These are phyloP conservation scores for Kernera saxatilis DNA, from an alignment of 345 rosid species.

Conservation along the genomic window DNA sequence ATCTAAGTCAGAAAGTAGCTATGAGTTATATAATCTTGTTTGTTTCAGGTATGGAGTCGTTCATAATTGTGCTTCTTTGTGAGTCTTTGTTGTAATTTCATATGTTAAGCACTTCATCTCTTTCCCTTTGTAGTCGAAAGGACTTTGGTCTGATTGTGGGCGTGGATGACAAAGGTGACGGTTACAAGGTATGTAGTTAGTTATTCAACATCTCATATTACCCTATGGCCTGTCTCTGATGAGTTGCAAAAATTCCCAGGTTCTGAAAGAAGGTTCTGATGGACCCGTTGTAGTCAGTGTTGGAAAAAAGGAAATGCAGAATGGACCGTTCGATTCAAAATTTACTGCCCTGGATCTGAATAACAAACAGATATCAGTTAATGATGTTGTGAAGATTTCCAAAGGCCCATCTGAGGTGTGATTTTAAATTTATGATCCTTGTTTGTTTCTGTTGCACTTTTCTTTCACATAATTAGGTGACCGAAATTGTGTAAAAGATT, in stretches of 20 bases:
- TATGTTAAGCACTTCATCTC: constrained; percentile 17
- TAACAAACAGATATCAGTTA: constrained; percentile 52
- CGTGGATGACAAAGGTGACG: constrained; percentile 72
- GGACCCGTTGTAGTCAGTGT: constrained; percentile 54
- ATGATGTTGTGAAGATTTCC: constrained; percentile 67
- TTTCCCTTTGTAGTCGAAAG: constrained; percentile 59
- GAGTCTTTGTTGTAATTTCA: constrained; percentile 4
- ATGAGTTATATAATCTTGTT: constrained; percentile 61
- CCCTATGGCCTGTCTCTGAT: constrained; percentile 12
- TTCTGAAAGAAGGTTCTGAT: constrained; percentile 71
- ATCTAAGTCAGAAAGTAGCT: constrained; percentile 37
- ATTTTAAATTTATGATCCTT: not conserved
- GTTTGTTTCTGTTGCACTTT: constrained; percentile 1
- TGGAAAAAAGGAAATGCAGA: constrained; percentile 47
- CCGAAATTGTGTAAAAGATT: not conserved
- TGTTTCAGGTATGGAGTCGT: constrained; percentile 61
- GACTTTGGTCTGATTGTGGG: constrained; percentile 85
- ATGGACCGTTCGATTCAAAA: constrained; percentile 60
- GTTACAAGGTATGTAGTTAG: constrained; percentile 54
- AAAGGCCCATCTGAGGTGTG: constrained; percentile 80
- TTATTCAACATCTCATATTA: constrained; percentile 1
- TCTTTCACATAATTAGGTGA: not conserved
- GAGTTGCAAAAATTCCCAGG: constrained; percentile 39
- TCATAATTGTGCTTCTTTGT: constrained; percentile 4
- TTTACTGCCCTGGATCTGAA: constrained; percentile 72